Evolutionary conservation across 169 alveolate species (phyloP), one percentile per base, ranked within the genome.

Genomic region (Neospora caninum): DNA sequence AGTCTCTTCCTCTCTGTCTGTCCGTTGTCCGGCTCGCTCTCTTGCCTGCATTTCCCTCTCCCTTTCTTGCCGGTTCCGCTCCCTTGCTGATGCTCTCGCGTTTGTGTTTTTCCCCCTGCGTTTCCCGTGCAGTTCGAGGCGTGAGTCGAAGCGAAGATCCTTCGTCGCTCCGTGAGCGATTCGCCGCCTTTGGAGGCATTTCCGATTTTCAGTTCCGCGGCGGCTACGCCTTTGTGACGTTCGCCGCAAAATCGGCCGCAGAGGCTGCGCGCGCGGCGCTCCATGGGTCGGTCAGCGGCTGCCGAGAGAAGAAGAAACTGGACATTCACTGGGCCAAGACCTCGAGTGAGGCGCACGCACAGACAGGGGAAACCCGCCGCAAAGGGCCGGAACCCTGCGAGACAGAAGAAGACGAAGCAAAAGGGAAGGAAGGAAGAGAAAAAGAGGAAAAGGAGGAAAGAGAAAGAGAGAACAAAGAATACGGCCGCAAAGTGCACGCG

Each of bases 251-350:
- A 31, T 27, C 6, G 36, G 88, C 22, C 41, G 88, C 88, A 20
- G 88, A 38, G 29, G 88, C 88, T 29, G 92, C 92, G 34, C 82
- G 82, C 36, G 58, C 83, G 25, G 92, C 92, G 31, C n/a, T 88
- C 27, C 92, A 53, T 6, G 58, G 53, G 0, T 54, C 92, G 10
- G 22, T 38, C 53, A 88, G 92, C 58, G 92, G 92, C 92, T 88
- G 92, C 82, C n/a, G 92, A 31, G 82, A 64, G 38, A 78, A 53
- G 58, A 88, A 88, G 82, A 39, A 39, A 25, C 54, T 88, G 13
- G 58, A 70, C 31, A 54, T 88, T 34, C 80, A 53, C 82, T 38
- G 58, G 13, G 92, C 92, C 36, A 88, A 67, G 82, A 38, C 41
- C 0, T 88, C 92, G 31, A 64, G 73, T 29, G 31, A 10, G n/a